Base-by-base conservation (phyloP, 108 stramenopile species). In the Nitzschia putrida region DNA sequence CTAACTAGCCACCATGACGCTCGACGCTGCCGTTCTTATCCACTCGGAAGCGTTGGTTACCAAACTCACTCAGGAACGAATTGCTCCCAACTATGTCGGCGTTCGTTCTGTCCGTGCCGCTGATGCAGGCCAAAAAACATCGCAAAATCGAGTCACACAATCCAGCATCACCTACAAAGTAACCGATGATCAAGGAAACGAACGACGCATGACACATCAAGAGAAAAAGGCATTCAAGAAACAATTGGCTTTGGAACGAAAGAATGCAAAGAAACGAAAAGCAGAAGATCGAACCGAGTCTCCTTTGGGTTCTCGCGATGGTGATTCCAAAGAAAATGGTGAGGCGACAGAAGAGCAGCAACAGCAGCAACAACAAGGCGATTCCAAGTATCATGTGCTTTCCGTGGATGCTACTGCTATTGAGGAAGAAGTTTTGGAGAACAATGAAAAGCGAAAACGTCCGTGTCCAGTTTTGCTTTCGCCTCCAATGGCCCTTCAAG, bases 171-270 rank as follows among this genome's bases (percentile, higher is more conserved):
- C 75, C 9, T 92, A 68, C 72, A 81, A 76, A 68, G 63, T 93
- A 2, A 80, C 61, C 0, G 77, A 84, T 50, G 67, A 76, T 13
- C 73, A 82, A 69, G 88, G 88, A 21, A 70, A 56, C 20, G 86
- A 83, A 45, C 83, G 86, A 45, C 84, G 92, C 39, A 90, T 90
- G 92, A 88, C 85, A 8, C 78, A 57, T n/a, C 65, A 78, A 63
- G 89, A 93, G 69, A 93, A 90, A 73, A 87, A 80, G 68, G 60
- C 74, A n/a, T 22, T 72, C 13, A 88, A 84, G 45, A 40, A 63
- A 34, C 52, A 83, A 73, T 20, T 87, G 23, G 71, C 56, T 38
- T 52, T 50, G 44, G 83, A 59, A 42, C 50, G 79, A 25, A 73
- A 76, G 50, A 63, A 61, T 12, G 79, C 66, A 44, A 75, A 80